phyloP scores from a whole-genome alignment of 345 rosid genomes.

The Tarenaya hassleriana region DNA sequence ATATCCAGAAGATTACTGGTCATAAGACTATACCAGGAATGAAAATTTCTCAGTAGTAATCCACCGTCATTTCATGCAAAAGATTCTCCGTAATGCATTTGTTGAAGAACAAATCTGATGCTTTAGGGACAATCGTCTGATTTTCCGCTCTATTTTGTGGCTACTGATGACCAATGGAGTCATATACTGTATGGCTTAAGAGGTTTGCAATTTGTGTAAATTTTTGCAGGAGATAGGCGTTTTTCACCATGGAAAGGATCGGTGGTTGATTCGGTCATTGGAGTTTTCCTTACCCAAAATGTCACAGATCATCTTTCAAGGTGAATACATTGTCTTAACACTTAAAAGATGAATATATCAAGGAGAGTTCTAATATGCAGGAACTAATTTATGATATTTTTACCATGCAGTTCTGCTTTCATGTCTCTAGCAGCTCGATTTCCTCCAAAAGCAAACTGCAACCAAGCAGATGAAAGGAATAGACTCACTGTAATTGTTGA shows the following conservation, averaged over 20 bases:
- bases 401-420: conserved; percentile 82
- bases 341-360: conserved; percentile 3
- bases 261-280: conserved; percentile 92
- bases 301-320: conserved; percentile 97
- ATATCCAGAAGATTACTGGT: conserved; percentile 5
- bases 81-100: conserved; percentile 5
- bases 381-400: conserved; percentile 18
- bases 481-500: conserved; percentile 34
- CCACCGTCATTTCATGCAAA: conserved; percentile 1
- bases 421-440: conserved; percentile 77
- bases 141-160: not conserved
- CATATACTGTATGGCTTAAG: not conserved
- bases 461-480: conserved; percentile 23
- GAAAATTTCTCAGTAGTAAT: not conserved
- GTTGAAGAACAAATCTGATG: conserved; percentile 1
- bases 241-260: conserved; percentile 99
- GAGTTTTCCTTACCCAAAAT: conserved; percentile 94
- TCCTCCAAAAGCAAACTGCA: conserved; percentile 46
- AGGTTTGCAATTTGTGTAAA: not conserved
- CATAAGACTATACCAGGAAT: not conserved
- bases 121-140: not conserved
- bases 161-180: conserved; percentile 8
- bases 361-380: conserved; percentile 14
- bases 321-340: conserved; percentile 32
- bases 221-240: conserved; percentile 77